A percentile compares a stretch with the other conserved stretches of the same genome.
Conservation (phyloP, 768 basidiomycete species). For the Naematelia aurantialba region DNA sequence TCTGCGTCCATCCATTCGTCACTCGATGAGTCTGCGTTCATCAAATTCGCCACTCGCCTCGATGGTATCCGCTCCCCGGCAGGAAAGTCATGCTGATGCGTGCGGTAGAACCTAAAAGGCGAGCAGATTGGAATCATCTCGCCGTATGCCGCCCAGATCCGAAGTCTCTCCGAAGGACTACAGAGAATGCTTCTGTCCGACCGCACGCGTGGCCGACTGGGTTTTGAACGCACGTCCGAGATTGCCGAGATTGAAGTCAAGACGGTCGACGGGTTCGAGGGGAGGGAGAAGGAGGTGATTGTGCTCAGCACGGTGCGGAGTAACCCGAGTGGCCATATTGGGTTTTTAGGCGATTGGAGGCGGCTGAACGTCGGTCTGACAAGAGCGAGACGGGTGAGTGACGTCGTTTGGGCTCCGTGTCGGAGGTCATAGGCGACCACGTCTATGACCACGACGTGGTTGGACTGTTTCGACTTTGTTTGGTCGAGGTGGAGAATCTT, state of each 20-base stretch:
- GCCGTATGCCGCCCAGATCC: slow-evolving; percentile 84
- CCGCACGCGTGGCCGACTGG: slow-evolving; percentile 61
- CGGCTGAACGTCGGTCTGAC: slow-evolving; percentile 88
- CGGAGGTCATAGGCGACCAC: too few relatives aligned
- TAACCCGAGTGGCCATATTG: slow-evolving; percentile 71
- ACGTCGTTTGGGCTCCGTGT: neutral
- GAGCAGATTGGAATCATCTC: slow-evolving; percentile 86
- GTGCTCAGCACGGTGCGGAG: slow-evolving; percentile 87
- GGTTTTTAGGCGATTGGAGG: slow-evolving; percentile 81
- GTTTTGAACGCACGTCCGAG: slow-evolving; percentile 64
- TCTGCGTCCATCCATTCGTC: too few relatives aligned
- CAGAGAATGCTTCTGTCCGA: slow-evolving; percentile 45
- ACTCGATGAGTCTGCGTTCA: too few relatives aligned
- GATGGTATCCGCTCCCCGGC: neutral
- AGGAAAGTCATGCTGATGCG: neutral
- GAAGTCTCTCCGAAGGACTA: slow-evolving; percentile 65
- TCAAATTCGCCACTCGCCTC: neutral
- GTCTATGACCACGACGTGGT: neutral
- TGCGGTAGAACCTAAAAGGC: slow-evolving; percentile 61
- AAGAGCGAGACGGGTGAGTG: slow-evolving; percentile 64
- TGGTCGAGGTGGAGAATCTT: too few relatives aligned
- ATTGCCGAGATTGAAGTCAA: slow-evolving; percentile 72
- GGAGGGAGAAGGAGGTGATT: slow-evolving; percentile 86
- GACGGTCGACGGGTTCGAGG: slow-evolving; percentile 93
- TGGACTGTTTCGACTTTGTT: slow-evolving; percentile 2